A percentile compares a stretch with the other conserved stretches of the same genome.
phyloP scores from a whole-genome alignment of 2,329 filamentous ascomycete species.

The Aureobasidium sp. region DNA sequence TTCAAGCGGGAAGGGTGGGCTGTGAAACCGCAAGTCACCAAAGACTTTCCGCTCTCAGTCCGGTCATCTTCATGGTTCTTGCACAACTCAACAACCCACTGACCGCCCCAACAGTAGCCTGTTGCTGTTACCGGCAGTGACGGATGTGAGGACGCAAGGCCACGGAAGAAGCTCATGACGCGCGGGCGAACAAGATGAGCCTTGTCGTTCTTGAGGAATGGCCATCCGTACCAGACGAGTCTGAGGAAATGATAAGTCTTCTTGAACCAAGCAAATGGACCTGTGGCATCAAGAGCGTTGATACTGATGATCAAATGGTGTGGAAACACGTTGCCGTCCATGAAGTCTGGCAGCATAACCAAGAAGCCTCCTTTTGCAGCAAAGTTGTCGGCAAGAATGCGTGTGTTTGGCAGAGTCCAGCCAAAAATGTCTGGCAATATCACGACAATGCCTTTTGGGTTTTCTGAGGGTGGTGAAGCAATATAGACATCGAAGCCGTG shows the following conservation, averaged over 20 bases:
- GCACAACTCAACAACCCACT: slow-evolving; percentile 30
- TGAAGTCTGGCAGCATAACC: slow-evolving; percentile 34
- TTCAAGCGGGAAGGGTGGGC: slow-evolving; percentile 30
- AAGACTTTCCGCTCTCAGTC: background rate
- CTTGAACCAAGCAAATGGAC: slow-evolving; percentile 27
- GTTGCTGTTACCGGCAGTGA: slow-evolving; percentile 29
- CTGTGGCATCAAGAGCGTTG: slow-evolving; percentile 26
- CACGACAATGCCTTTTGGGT: slow-evolving; percentile 31
- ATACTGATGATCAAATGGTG: slow-evolving; percentile 26
- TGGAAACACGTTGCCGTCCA: slow-evolving; percentile 27
- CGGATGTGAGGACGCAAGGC: slow-evolving; percentile 24
- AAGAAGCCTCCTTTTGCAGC: slow-evolving; percentile 27
- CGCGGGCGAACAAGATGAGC: slow-evolving; percentile 25
- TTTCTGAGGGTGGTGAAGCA: slow-evolving; percentile 27
- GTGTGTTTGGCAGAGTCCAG: slow-evolving; percentile 30
- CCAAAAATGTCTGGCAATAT: slow-evolving; percentile 36
- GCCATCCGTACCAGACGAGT: slow-evolving; percentile 22
- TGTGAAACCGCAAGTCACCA: slow-evolving; percentile 17
- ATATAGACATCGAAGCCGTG: slow-evolving; percentile 34
- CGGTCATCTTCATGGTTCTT: slow-evolving; percentile 20
- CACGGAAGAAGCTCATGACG: slow-evolving; percentile 25
- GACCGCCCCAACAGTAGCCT: slow-evolving; percentile 33
- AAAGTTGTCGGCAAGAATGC: slow-evolving; percentile 33
- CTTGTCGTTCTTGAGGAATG: slow-evolving; percentile 25
- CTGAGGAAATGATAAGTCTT: slow-evolving; percentile 27